phyloP scores from a whole-genome alignment of 148 eudicot genomes.

The Euryodendron excelsum region DNA sequence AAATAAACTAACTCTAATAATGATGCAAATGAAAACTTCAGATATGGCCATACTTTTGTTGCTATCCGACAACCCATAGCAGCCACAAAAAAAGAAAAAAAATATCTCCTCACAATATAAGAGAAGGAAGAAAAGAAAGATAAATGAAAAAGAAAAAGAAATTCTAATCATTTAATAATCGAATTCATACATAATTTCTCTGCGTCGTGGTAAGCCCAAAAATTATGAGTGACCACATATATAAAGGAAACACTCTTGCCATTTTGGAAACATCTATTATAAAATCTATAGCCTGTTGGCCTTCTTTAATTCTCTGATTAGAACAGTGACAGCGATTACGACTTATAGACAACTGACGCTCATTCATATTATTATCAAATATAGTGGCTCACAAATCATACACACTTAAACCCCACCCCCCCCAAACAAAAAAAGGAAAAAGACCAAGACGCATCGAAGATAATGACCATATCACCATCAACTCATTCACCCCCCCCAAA shows the following conservation, averaged over 20 bases:
- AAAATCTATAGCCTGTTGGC: not conserved
- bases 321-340: not conserved
- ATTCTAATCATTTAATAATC: not conserved
- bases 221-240: not conserved
- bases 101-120: not conserved
- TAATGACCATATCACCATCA: slow-evolving; percentile 8
- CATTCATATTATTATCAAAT: not conserved
- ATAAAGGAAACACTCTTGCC: not conserved
- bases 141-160: not conserved
- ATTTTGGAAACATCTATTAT: not conserved
- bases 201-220: not conserved
- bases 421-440: not conserved
- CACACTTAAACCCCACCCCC: too few relatives aligned
- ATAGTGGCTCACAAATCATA: not conserved
- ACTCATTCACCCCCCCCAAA: slow-evolving; percentile 18
- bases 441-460: not conserved
- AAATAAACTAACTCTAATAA: not conserved
- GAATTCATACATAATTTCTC: not conserved
- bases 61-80: slow-evolving; percentile 11
- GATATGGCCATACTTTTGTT: slow-evolving; percentile 18
- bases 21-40: not conserved
- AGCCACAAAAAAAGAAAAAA: slow-evolving; percentile 13
- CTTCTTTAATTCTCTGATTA: not conserved
- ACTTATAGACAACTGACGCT: not conserved
- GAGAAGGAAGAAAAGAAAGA: not conserved